Base-by-base conservation (phyloP, 768 basidiomycete species). In the Suillus occidentalis region DNA sequence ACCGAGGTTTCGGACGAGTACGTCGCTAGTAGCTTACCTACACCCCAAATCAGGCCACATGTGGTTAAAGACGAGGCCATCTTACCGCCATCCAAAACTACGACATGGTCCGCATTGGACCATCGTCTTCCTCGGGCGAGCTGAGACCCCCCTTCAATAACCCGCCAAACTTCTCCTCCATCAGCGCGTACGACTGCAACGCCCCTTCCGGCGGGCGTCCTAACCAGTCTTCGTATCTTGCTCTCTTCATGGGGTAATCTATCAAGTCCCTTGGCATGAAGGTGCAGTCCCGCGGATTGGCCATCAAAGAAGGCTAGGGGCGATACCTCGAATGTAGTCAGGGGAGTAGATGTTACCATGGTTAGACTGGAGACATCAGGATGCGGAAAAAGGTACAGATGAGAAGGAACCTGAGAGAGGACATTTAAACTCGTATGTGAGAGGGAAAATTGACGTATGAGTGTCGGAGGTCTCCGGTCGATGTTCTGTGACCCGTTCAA, bases 401-500 rank as follows among this genome's bases (percentile, higher is more conserved):
- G 80, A 16, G 74, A 73, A 36, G 88, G 89, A 56, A 78, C 77
- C 16, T 71, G 72, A 60, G 82, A 79, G 49, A 90, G 77, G 18
- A 82, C 72, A 13, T 77, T 77, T 18, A 88, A 82, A 18, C 79
- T 80, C 1, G 86, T 84, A 64, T 91, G 88, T 53, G 91, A 86
- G 22, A 95, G 76, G 3, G 85, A 87, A 74, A 92, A 91, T 65
- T 90, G 88, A 71, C 84, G 86, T 36, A 94, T 80, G 4, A 95
- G 80, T 3, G 92, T 94, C 10, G 95, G 95, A 8, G 95, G 95
- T 68, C 89, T 85, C 18, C 91, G 83, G 72, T 97, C 95, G 68
- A 97, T 87, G 76, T 97, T 94, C 95, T 96, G 67, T 39, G 52
- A 18, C 20, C 31, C 22, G 8, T 39, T 60, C 25, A 18, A 47